A percentile compares a stretch with the other conserved stretches of the same genome.
phyloP scores from a whole-genome alignment of 2,329 filamentous ascomycete genomes.

The Aureobasidium namibiae region DNA sequence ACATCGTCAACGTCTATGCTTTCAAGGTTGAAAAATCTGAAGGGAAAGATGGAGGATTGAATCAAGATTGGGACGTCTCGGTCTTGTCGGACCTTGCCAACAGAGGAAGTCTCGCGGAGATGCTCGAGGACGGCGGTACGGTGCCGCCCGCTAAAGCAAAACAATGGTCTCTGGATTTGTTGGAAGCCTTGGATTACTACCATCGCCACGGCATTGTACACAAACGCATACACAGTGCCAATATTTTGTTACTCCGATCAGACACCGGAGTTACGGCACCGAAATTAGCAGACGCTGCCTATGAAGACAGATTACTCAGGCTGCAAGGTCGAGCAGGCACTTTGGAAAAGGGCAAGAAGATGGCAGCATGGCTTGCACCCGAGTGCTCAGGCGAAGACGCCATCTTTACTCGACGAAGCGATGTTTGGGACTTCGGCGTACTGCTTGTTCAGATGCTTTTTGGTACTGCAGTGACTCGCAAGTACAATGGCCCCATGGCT shows the following conservation, averaged over 20 bases:
- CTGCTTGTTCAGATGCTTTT: conserved; percentile 92
- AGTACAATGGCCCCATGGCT: conserved; percentile 69
- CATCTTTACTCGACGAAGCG: conserved; percentile 62
- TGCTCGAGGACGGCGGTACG: conserved; percentile 61
- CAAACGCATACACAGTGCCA: conserved; percentile 70
- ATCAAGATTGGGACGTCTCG: conserved; percentile 58
- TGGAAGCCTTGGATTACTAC: conserved; percentile 80
- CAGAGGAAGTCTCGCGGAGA: conserved; percentile 72
- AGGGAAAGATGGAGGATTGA: neutral
- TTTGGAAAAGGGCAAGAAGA: conserved; percentile 23
- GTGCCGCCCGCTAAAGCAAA: conserved; percentile 69
- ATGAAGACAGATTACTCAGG: conserved; percentile 39
- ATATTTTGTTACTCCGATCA: conserved; percentile 68
- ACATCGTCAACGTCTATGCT: conserved; percentile 71
- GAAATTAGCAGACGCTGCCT: conserved; percentile 67
- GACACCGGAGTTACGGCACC: conserved; percentile 56
- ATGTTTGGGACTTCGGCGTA: conserved; percentile 91
- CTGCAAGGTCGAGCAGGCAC: conserved; percentile 4
- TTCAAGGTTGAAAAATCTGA: conserved; percentile 52
- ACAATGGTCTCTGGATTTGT: conserved; percentile 82
- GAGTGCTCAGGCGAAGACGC: conserved; percentile 30
- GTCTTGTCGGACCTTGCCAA: conserved; percentile 70
- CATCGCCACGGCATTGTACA: conserved; percentile 74
- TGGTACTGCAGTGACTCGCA: conserved; percentile 65
- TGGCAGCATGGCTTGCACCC: conserved; percentile 31